Evolutionary conservation across 2,329 filamentous ascomycete genomes (phyloP).

Genomic region (Herpotrichia juniperi): DNA sequence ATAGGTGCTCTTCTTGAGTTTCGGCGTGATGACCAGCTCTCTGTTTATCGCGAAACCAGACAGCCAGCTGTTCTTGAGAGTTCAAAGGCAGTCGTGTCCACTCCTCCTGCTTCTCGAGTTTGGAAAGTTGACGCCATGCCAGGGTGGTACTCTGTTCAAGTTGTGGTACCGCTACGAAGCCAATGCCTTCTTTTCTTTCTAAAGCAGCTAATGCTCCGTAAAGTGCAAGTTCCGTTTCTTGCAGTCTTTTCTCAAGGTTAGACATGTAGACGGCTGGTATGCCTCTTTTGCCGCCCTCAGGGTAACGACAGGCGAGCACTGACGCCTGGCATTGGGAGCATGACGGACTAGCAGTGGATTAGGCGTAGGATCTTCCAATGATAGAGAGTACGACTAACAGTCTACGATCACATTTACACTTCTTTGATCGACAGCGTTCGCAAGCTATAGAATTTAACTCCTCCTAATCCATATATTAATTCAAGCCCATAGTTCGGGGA

Average conservation of each 20-base stretch:
- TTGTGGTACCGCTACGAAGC: background rate
- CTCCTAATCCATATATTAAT: too few species aligned
- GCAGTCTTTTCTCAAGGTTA: conserved; percentile 27
- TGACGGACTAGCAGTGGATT: conserved; percentile 20
- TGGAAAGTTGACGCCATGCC: conserved; percentile 13
- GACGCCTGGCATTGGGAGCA: conserved; percentile 28
- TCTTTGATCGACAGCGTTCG: conserved; percentile 33
- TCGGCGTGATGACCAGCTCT: background rate
- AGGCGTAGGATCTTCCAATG: background rate
- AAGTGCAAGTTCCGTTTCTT: conserved; percentile 31
- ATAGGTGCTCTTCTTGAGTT: background rate
- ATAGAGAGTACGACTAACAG: conserved; percentile 15
- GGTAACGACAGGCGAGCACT: conserved; percentile 24
- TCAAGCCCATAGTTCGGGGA: too few species aligned
- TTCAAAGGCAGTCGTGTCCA: conserved; percentile 24
- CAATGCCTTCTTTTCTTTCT: conserved; percentile 7
- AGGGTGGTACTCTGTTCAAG: background rate
- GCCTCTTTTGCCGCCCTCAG: conserved; percentile 32
- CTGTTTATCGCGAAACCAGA: conserved; percentile 25
- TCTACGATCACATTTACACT: conserved; percentile 34
- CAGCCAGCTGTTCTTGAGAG: conserved; percentile 23
- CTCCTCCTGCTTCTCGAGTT: conserved; percentile 27
- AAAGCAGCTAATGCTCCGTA: conserved; percentile 20
- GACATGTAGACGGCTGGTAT: conserved; percentile 33
- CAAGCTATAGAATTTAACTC: conserved; percentile 31